phyloP scores from a whole-genome alignment of 139 green algal genomes.

The Eudorina sp. region DNA sequence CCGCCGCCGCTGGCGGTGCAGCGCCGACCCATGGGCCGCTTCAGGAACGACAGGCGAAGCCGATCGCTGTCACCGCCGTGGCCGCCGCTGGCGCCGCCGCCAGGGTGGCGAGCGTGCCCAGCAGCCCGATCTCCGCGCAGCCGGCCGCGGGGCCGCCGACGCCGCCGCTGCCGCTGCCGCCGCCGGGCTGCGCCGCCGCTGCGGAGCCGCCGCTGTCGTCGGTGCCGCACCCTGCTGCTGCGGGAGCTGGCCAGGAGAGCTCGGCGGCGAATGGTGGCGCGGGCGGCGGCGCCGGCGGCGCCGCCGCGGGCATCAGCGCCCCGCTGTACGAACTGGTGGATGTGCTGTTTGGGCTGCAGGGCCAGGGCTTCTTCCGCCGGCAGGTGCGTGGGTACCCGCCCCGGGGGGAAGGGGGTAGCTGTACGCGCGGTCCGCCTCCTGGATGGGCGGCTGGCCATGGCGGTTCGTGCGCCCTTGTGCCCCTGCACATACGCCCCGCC shows the following conservation, averaged over 20 bases:
- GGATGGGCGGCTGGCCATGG: background rate
- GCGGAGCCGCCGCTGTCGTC: background rate
- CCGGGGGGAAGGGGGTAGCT: background rate
- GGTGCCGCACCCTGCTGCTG: background rate
- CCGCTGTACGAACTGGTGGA: conserved; percentile 81
- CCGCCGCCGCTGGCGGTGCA: background rate
- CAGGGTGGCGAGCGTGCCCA: background rate
- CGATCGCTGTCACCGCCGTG: background rate
- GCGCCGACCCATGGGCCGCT: no score
- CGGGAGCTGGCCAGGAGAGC: background rate
- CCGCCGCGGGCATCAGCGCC: conserved; percentile 56
- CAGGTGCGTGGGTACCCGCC: conserved; percentile 55
- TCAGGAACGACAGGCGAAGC: no score
- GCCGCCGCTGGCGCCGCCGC: background rate
- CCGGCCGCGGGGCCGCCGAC: background rate
- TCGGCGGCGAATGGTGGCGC: background rate
- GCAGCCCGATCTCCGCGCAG: background rate
- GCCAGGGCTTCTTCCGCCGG: conserved; percentile 74
- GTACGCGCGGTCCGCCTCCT: background rate
- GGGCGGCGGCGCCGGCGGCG: background rate
- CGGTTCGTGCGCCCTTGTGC: background rate
- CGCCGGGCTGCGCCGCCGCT: no score
- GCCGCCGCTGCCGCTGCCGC: background rate
- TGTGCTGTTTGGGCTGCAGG: conserved; percentile 77
- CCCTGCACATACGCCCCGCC: background rate